Evolutionary conservation across 2,329 filamentous ascomycete species (phyloP), one percentile per base, ranked within the genome.

Genomic region (Fusarium clavum): DNA sequence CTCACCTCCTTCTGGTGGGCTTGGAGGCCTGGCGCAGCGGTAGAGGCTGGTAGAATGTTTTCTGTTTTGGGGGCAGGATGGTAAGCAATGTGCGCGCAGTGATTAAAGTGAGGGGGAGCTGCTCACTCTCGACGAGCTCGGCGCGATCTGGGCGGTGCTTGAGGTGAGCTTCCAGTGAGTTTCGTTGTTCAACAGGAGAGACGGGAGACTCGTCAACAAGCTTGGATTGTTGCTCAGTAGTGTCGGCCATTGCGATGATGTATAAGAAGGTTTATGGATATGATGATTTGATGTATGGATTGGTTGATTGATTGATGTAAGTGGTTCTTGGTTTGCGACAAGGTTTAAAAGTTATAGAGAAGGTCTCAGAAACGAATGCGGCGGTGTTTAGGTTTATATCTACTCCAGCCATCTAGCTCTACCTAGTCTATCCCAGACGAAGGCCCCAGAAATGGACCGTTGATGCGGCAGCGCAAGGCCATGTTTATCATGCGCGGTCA

Each of bases 11-110:
- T 91, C 80, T 96, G 94, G 67, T 94, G 89, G 59, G 91, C 93
- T 77, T 91, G 90, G 57, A 98, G 84, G 4, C 91, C 87, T 1
- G 94, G 94, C 0, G 94, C 94, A 20, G 92, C 93, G 54, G 81
- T 91, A 32, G 92, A 92, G 59, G 90, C 89, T 27, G 93, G 92
- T 27, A 98, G 90, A 79, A 98, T 97, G 81, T 97, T 97, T 73
- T 90, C 92, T 95, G 74, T 57, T 62, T 61, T 34, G 61, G 56
- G 38, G 54, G 53, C 48, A 57, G 32, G 59, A 38, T 49, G 61
- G 68, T 76, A 61, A 77, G 74, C 59, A 73, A 61, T 41, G 45
- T 48, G 11, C 51, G 82, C 87, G 24, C 18, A 29, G n/a, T 22
- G 29, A 22, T 43, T 45, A 29, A 24, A 56, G 32, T 83, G 34